These are phyloP conservation scores for Monosporozyma unispora DNA, from an alignment of 805 yeast genomes.

Conservation along the genomic window DNA sequence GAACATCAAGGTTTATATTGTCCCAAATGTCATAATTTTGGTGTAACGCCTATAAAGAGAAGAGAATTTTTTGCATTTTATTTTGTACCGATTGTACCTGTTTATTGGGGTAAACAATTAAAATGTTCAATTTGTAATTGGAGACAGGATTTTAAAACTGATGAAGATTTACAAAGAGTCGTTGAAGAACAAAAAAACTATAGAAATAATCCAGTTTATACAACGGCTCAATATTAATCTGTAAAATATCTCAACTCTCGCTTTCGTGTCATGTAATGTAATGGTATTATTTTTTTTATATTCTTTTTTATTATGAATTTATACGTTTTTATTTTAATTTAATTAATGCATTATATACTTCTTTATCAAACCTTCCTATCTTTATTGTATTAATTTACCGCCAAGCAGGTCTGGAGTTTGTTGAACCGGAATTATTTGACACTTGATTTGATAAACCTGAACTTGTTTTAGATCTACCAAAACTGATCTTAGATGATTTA, in stretches of 20 bases:
- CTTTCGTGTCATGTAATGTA: background rate
- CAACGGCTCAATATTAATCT: background rate
- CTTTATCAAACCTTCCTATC: background rate
- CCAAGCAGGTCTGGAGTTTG: slow-evolving; percentile 11
- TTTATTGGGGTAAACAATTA: slow-evolving; percentile 43
- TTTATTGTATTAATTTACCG: slow-evolving; percentile 4
- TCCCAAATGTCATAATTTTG: slow-evolving; percentile 49
- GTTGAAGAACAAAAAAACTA: slow-evolving; percentile 7
- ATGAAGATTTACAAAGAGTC: slow-evolving; percentile 28
- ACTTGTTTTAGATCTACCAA: slow-evolving; percentile 14
- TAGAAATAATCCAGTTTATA: background rate
- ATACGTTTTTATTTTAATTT: background rate
- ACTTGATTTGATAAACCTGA: slow-evolving; percentile 6
- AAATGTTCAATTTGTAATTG: slow-evolving; percentile 46
- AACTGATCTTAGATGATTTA: slow-evolving; percentile 1
- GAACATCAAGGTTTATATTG: slow-evolving; percentile 33
- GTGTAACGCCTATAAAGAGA: slow-evolving; percentile 44
- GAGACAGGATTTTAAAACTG: slow-evolving; percentile 32
- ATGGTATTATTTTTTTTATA: background rate
- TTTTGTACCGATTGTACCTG: slow-evolving; percentile 47
- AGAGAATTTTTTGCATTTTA: slow-evolving; percentile 46
- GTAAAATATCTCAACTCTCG: background rate
- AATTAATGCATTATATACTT: background rate
- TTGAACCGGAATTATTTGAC: background rate
- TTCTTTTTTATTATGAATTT: too few species aligned